A percentile compares a stretch with the other conserved stretches of the same genome.
Conservation (phyloP, 225 moss, liverwort and hornwort genomes). For the Asterella californica region DNA sequence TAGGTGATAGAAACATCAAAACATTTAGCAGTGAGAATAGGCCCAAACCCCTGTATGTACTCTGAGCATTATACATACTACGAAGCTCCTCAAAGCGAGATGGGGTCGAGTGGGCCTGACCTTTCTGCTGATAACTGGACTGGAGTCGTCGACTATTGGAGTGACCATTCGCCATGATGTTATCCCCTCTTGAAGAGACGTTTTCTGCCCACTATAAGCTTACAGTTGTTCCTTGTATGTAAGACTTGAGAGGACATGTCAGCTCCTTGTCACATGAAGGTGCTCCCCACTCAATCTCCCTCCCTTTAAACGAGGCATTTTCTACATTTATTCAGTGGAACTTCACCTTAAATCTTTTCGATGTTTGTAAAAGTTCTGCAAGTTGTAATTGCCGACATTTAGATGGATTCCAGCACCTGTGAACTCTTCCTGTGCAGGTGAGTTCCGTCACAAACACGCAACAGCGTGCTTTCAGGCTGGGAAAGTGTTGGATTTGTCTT, state of each 20-base stretch:
- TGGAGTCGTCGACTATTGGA: neutral
- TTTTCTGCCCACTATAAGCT: neutral
- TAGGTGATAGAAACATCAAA: conserved; percentile 22
- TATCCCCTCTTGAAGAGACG: neutral
- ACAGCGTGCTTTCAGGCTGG: too few species aligned
- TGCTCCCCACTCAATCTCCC: too few species aligned
- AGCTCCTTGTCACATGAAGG: too few species aligned
- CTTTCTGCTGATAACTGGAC: conserved; percentile 5
- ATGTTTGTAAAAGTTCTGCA: too few species aligned
- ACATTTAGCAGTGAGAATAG: conserved; percentile 8
- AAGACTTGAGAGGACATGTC: neutral
- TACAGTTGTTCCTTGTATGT: neutral
- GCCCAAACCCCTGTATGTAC: conserved; percentile 13
- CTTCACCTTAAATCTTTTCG: too few species aligned
- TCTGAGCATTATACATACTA: conserved; percentile 12
- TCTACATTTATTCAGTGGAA: too few species aligned
- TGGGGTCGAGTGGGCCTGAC: conserved; percentile 1
- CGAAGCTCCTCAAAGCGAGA: conserved; percentile 12
- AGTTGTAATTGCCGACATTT: too few species aligned
- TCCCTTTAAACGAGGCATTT: too few species aligned
- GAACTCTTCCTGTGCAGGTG: too few species aligned
- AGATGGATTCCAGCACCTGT: too few species aligned
- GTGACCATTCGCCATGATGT: neutral
- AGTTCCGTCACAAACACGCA: too few species aligned
- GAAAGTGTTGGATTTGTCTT: too few species aligned